Percentiles rank a stretch among this genome's conserved stretches.
Conservation (phyloP, 805 yeast genomes). For the Saccharomycopsis fermentans region DNA sequence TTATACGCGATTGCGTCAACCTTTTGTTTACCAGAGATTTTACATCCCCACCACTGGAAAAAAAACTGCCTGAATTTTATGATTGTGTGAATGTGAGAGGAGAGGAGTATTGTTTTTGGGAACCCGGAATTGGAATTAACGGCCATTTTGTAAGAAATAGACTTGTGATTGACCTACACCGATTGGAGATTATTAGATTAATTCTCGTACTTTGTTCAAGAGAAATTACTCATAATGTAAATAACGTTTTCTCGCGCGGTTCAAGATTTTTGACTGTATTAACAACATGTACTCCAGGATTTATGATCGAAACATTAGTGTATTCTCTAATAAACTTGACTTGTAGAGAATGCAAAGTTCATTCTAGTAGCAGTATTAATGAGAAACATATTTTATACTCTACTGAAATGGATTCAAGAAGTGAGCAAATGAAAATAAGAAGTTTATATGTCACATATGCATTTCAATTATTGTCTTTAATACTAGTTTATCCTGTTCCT, state of each 20-base stretch:
- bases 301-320: slow-evolving; percentile 39
- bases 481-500: slow-evolving; percentile 59
- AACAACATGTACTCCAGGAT: slow-evolving; percentile 40
- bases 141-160: slow-evolving; percentile 17
- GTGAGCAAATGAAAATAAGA: slow-evolving; percentile 29
- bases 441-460: slow-evolving; percentile 41
- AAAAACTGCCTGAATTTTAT: background rate
- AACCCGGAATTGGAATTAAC: slow-evolving; percentile 59
- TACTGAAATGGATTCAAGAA: slow-evolving; percentile 19
- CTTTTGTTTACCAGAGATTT: slow-evolving; percentile 42
- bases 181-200: slow-evolving; percentile 57
- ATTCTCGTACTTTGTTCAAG: slow-evolving; percentile 52
- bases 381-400: background rate
- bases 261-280: slow-evolving; percentile 51
- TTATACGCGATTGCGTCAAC: slow-evolving; percentile 22
- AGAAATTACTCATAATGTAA: slow-evolving; percentile 41
- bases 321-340: slow-evolving; percentile 62
- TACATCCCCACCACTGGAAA: slow-evolving; percentile 31
- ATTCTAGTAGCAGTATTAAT: background rate
- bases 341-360: slow-evolving; percentile 31
- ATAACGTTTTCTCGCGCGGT: slow-evolving; percentile 38
- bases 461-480: slow-evolving; percentile 49
- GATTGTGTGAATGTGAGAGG: slow-evolving; percentile 21
- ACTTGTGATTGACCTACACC: slow-evolving; percentile 45
- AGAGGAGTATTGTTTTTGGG: slow-evolving; percentile 51